These are phyloP conservation scores for Aspergillus sp. DNA, from an alignment of 2,329 filamentous ascomycete genomes.

Conservation along the genomic window DNA sequence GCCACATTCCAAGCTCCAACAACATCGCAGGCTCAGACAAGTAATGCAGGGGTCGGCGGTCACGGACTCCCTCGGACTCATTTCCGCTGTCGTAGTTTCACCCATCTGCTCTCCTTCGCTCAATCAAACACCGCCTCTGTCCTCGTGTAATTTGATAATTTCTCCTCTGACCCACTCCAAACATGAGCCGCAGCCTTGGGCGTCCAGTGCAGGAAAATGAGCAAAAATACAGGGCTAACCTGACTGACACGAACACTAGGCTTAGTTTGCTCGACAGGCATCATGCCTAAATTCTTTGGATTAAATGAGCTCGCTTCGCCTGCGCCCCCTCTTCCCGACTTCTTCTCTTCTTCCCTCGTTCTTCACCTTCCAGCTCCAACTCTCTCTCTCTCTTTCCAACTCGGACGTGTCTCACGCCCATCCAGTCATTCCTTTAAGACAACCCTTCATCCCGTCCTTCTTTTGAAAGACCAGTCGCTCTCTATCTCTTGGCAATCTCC, in stretches of 20 bases:
- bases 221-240: neutral
- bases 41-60: neutral
- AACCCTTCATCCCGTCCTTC: constrained; percentile 4
- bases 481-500: neutral
- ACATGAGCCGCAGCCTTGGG: constrained; percentile 9
- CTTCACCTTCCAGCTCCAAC: constrained; percentile 13
- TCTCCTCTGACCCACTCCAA: constrained; percentile 4
- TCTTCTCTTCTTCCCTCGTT: constrained; percentile 15
- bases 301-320: constrained; percentile 11
- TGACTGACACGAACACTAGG: neutral
- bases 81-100: constrained; percentile 3
- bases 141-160: constrained; percentile 9
- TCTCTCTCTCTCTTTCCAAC: constrained; percentile 16
- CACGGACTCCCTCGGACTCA: neutral
- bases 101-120: neutral
- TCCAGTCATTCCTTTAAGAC: constrained; percentile 27
- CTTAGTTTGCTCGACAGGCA: neutral
- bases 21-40: neutral
- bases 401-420: constrained; percentile 18
- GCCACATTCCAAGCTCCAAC: constrained; percentile 2
- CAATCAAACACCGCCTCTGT: neutral
- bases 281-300: constrained; percentile 4
- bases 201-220: neutral
- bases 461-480: constrained; percentile 9
- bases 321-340: constrained; percentile 4